Conservation (phyloP, 2,329 filamentous ascomycete species). For the Alternaria infectoria region DNA sequence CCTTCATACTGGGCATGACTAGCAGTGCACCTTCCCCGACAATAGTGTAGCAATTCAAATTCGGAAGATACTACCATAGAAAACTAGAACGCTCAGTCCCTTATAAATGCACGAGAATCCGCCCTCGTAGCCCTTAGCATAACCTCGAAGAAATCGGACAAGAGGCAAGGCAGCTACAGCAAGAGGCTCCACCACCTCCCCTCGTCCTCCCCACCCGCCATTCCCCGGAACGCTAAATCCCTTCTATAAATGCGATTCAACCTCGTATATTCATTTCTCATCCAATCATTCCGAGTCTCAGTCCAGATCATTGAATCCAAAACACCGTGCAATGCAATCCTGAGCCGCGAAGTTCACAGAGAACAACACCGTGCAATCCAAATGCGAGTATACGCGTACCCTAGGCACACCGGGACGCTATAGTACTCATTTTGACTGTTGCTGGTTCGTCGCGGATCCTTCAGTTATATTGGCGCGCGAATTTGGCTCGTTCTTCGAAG, state of each 20-base stretch:
- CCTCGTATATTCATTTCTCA: neutral
- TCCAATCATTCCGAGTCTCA: neutral
- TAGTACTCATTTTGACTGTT: neutral
- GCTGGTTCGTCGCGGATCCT: neutral
- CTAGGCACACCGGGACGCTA: neutral
- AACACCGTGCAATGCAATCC: conserved; percentile 12
- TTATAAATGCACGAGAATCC: neutral
- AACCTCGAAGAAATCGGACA: neutral
- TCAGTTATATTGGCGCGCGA: neutral
- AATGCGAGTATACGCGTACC: neutral
- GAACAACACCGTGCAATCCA: neutral
- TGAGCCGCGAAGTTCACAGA: neutral
- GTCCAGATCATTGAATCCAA: neutral
- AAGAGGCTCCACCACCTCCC: neutral
- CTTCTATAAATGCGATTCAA: neutral
- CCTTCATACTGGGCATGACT: neutral
- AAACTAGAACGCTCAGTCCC: neutral
- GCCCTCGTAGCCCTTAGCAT: neutral
- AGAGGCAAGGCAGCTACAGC: neutral
- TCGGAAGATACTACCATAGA: neutral
- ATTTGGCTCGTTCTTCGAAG: neutral
- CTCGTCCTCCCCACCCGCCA: neutral
- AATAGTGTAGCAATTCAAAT: neutral
- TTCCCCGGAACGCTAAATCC: neutral
- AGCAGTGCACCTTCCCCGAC: neutral